These are phyloP conservation scores for Cryptococcus wingfieldii DNA, from an alignment of 1,284 basidiomycete genomes.

Conservation along the genomic window DNA sequence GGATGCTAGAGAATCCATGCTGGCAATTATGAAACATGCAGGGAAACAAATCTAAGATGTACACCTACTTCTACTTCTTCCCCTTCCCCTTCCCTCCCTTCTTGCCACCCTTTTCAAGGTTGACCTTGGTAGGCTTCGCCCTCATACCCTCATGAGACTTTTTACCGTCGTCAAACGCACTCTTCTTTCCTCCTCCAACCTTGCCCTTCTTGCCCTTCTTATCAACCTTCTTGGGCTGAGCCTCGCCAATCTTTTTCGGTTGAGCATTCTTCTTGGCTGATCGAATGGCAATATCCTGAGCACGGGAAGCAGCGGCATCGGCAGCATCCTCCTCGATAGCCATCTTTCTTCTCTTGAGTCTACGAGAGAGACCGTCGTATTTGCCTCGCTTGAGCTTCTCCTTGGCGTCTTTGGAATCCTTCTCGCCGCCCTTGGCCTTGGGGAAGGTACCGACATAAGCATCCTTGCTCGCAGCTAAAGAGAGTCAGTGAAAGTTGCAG, in stretches of 20 bases:
- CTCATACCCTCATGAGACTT: constrained; percentile 36
- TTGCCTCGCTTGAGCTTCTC: constrained; percentile 68
- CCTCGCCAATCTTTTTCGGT: constrained; percentile 55
- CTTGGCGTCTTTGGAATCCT: constrained; percentile 4
- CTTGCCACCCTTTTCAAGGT: constrained; percentile 39
- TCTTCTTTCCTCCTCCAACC: background rate
- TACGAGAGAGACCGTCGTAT: constrained; percentile 76
- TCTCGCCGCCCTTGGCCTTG: constrained; percentile 26
- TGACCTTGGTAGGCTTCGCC: constrained; percentile 39
- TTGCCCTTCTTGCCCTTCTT: constrained; percentile 3
- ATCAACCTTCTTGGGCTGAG: constrained; percentile 8
- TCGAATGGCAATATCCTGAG: constrained; percentile 69
- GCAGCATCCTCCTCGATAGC: constrained; percentile 73
- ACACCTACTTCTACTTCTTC: constrained; percentile 14
- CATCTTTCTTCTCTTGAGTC: constrained; percentile 77
- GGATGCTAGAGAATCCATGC: too few relatives aligned
- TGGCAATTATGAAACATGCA: too few relatives aligned
- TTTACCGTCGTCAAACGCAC: constrained; percentile 2
- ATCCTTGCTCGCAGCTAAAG: constrained; percentile 64
- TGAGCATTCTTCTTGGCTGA: constrained; percentile 72
- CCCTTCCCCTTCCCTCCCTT: constrained; percentile 22
- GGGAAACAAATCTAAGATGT: too few relatives aligned
- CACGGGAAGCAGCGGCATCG: constrained; percentile 50
- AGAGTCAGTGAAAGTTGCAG: background rate
- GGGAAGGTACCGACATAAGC: constrained; percentile 61